Evolutionary conservation across 148 eudicot genomes (phyloP).

Genomic region (Pharnaceum exiguum): DNA sequence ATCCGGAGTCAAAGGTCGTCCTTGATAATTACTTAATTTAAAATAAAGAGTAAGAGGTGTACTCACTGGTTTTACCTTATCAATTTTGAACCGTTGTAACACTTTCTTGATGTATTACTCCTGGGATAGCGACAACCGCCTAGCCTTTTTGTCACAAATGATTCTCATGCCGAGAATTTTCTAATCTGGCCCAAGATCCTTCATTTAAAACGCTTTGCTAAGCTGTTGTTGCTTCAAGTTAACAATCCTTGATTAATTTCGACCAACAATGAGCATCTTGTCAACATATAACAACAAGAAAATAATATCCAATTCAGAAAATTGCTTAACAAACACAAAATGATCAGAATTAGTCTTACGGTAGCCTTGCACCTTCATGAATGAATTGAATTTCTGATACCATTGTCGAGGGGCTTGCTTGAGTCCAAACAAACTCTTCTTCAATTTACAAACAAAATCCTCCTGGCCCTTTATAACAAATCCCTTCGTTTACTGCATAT

Average conservation of each 20-base stretch:
- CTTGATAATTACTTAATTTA: not conserved
- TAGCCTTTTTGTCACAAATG: not conserved
- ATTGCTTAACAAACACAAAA: not conserved
- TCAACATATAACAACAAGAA: not conserved
- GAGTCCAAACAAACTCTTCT: not conserved
- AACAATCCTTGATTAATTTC: not conserved
- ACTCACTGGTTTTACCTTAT: constrained; percentile 1
- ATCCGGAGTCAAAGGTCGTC: too few species aligned
- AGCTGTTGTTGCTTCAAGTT: not conserved
- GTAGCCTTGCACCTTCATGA: not conserved
- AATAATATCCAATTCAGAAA: not conserved
- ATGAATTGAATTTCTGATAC: constrained; percentile 6
- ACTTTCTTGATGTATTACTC: not conserved
- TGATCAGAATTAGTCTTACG: not conserved
- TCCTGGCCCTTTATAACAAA: not conserved
- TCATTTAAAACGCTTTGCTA: too few species aligned
- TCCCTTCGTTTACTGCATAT: constrained; percentile 6
- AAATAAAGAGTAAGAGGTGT: not conserved
- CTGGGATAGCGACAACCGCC: not conserved
- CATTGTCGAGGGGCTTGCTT: constrained; percentile 3
- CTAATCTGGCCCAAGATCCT: too few species aligned
- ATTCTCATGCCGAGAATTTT: not conserved
- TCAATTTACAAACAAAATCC: not conserved
- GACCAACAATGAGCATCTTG: too few species aligned
- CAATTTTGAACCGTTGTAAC: not conserved